A percentile compares a stretch with the other conserved stretches of the same genome.
Evolutionary conservation across 2,329 filamentous ascomycete species (phyloP).

Genomic region (Lachnellula hyalina): DNA sequence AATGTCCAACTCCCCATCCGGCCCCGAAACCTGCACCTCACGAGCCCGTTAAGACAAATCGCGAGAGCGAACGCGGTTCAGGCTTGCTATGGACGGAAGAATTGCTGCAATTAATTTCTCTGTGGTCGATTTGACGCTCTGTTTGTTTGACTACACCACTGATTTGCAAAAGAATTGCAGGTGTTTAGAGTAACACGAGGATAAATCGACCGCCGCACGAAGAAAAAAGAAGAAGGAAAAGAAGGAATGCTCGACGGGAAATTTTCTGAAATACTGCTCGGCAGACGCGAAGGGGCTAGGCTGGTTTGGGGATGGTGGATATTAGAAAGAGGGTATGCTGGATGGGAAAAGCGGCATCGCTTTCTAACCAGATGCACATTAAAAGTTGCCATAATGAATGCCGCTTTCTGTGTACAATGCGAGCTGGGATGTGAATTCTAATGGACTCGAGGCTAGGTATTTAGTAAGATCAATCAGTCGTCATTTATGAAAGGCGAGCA

Average conservation of each 20-base stretch:
- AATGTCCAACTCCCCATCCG: constrained; percentile 50
- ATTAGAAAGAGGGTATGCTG: not conserved
- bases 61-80: constrained; percentile 29
- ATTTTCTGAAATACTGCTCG: not conserved
- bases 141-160: constrained; percentile 29
- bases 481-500: no score
- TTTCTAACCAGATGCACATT: not conserved
- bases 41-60: constrained; percentile 27
- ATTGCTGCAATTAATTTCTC: constrained; percentile 66
- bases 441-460: no score
- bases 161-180: constrained; percentile 11
- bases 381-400: not conserved
- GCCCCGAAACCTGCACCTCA: constrained; percentile 26
- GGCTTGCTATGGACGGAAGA: constrained; percentile 37
- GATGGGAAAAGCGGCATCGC: not conserved
- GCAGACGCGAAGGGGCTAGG: not conserved
- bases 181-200: constrained; percentile 32
- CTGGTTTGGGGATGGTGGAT: not conserved
- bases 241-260: not conserved
- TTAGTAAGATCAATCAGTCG: no score
- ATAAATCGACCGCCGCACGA: constrained; percentile 30
- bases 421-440: no score
- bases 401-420: no score
- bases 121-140: constrained; percentile 33
- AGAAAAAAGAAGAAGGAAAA: constrained; percentile 16